phyloP scores from a whole-genome alignment of 306 rosid genomes.

The Glycine soja region DNA sequence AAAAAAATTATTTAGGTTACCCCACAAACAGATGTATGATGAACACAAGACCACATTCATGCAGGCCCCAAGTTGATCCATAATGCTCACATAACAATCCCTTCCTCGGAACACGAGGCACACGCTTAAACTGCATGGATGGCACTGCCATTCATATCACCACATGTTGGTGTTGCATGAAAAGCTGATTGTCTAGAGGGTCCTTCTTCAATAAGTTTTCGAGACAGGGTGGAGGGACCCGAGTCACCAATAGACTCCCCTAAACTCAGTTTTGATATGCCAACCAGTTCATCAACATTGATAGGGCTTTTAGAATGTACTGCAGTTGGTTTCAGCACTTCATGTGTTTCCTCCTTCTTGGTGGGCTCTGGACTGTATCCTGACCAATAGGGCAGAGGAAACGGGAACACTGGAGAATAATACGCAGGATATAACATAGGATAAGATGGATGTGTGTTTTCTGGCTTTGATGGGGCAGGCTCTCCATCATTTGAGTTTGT shows the following conservation, averaged over 20 bases:
- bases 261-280: constrained; percentile 93
- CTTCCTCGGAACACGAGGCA: constrained; percentile 43
- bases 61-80: constrained; percentile 47
- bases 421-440: constrained; percentile 82
- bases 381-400: constrained; percentile 80
- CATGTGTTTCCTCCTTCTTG: constrained; percentile 77
- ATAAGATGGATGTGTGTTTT: constrained; percentile 59
- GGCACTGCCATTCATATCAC: constrained; percentile 67
- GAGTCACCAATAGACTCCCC: constrained; percentile 78
- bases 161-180: constrained; percentile 83
- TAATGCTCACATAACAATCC: constrained; percentile 25
- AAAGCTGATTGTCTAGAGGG: constrained; percentile 96
- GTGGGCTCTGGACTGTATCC: constrained; percentile 63
- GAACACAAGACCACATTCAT: constrained; percentile 62
- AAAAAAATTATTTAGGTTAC: constrained; percentile 58
- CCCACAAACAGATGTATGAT: constrained; percentile 50
- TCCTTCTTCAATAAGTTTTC: constrained; percentile 81
- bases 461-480: constrained; percentile 56
- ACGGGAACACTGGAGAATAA: constrained; percentile 73
- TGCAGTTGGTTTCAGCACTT: constrained; percentile 94
- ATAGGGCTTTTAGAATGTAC: constrained; percentile 84
- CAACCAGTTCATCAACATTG: constrained; percentile 91
- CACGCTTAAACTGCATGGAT: constrained; percentile 79
- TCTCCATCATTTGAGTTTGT: constrained; percentile 93
- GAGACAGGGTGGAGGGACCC: constrained; percentile 78